Evolutionary conservation across 768 basidiomycete species (phyloP), one percentile per base, ranked within the genome.

Genomic region (Lactarius deliciosus): DNA sequence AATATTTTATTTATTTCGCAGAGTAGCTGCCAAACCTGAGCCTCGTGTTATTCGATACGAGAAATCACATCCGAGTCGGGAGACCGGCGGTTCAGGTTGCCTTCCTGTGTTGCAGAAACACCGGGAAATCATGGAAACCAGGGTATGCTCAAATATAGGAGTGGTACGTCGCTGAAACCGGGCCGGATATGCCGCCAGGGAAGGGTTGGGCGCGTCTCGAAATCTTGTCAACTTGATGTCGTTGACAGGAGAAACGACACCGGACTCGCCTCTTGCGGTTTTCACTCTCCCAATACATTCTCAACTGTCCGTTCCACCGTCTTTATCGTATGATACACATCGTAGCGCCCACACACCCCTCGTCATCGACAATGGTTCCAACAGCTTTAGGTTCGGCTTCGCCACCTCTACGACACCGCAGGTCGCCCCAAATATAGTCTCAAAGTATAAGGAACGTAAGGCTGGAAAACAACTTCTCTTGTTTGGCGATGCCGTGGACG

Each of bases 381-480:
- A 89, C 36, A 84, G 79, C 58, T 79, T 96, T 47, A 85, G 93
- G 60, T 96, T 90, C 77, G 94, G 94, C 16, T 96, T 94, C 76
- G 85, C 88, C 30, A 85, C 83, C 4, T 84, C 83, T 3, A 47
- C 76, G 3, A 74, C 74, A 0, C 92, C 93, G 0, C 85, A 82
- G 43, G 78, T 81, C 18, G 85, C 85, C 40, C 80, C 85, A 1
- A 96, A 94, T 72, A 83, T 89, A 53, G 81, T 95, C 20, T 84
- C 94, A 60, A 90, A 90, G 74, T 98, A 92, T 79, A 92, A 92
- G 76, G 97, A 98, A 72, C 85, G 96, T 71, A 90, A 87, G 75
- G 86, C 82, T 16, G 94, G 93, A 75, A 88, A 84, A 67, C 89
- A 88, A 0, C 79, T 96, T n/a, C 75, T 96, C 36, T 81, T 98